phyloP scores from a whole-genome alignment of 225 moss, liverwort and hornwort genomes.

The Thuidium tamariscinum region DNA sequence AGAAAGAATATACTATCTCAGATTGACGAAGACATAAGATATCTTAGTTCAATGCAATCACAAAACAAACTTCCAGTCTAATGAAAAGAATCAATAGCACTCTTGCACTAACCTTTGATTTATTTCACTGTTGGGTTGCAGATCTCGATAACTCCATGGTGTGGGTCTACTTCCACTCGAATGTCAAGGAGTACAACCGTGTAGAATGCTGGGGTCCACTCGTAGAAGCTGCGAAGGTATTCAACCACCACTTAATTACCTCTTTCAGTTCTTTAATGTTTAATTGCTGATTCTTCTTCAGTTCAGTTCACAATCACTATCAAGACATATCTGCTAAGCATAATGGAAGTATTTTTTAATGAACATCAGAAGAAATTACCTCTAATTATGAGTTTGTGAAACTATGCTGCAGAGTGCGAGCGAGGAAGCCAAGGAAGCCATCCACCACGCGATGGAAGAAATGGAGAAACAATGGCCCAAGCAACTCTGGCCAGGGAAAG shows the following conservation, averaged over 20 bases:
- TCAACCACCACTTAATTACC: not conserved
- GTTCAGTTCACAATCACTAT: not conserved
- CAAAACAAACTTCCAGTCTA: not conserved
- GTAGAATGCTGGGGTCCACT: constrained; percentile 89
- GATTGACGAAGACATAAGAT: not conserved
- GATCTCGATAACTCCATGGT: constrained; percentile 65
- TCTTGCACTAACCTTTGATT: not conserved
- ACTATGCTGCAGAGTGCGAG: constrained; percentile 20
- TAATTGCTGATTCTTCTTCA: not conserved
- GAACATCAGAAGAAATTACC: not conserved
- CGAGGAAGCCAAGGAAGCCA: constrained; percentile 47
- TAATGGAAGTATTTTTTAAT: not conserved
- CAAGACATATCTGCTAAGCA: not conserved
- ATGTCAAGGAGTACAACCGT: constrained; percentile 64
- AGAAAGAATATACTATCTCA: not conserved
- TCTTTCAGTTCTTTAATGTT: not conserved
- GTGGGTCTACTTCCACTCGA: constrained; percentile 95
- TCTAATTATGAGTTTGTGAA: not conserved
- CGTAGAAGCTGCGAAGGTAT: constrained; percentile 69
- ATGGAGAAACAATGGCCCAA: constrained; percentile 49
- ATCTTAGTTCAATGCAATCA: not conserved
- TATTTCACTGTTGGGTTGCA: not conserved
- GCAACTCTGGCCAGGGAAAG: constrained; percentile 40
- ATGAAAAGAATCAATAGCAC: not conserved
- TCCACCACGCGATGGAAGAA: constrained; percentile 41